A percentile compares a stretch with the other conserved stretches of the same genome.
phyloP scores from a whole-genome alignment of 805 yeast species.

The Suhomyces sp. region DNA sequence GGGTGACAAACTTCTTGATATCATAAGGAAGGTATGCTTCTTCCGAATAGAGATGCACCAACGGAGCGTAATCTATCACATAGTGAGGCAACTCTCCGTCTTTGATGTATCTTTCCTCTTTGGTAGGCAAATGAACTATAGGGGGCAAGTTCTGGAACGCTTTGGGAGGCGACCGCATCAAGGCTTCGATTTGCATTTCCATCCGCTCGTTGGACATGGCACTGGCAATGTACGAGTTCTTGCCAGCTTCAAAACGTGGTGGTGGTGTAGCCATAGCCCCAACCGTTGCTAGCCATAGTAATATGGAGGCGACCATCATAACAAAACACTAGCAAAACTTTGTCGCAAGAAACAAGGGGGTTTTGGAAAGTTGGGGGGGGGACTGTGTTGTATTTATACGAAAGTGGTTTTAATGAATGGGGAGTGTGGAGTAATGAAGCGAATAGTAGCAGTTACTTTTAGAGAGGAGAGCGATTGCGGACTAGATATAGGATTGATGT shows the following conservation, averaged over 20 bases:
- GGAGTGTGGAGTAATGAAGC: too few relatives aligned
- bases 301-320: too few relatives aligned
- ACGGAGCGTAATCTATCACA: slow-evolving; percentile 67
- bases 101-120: slow-evolving; percentile 36
- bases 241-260: slow-evolving; percentile 10
- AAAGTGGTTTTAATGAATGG: too few relatives aligned
- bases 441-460: too few relatives aligned
- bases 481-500: too few relatives aligned
- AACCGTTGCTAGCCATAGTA: too few relatives aligned
- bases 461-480: too few relatives aligned
- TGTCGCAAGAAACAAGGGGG: too few relatives aligned
- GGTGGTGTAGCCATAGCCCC: too few relatives aligned
- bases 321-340: too few relatives aligned
- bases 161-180: slow-evolving; percentile 24
- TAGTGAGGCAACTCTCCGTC: slow-evolving; percentile 64
- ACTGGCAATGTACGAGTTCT: slow-evolving; percentile 21
- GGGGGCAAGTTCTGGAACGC: slow-evolving; percentile 34
- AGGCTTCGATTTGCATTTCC: slow-evolving; percentile 22
- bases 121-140: slow-evolving; percentile 30
- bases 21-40: slow-evolving; percentile 86
- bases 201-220: slow-evolving; percentile 19
- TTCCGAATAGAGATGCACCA: slow-evolving; percentile 84
- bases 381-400: too few relatives aligned
- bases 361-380: too few relatives aligned
- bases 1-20: slow-evolving; percentile 61